These are phyloP conservation scores for Arthrinium puccinioides DNA, from an alignment of 2,329 filamentous ascomycete genomes.

Conservation along the genomic window DNA sequence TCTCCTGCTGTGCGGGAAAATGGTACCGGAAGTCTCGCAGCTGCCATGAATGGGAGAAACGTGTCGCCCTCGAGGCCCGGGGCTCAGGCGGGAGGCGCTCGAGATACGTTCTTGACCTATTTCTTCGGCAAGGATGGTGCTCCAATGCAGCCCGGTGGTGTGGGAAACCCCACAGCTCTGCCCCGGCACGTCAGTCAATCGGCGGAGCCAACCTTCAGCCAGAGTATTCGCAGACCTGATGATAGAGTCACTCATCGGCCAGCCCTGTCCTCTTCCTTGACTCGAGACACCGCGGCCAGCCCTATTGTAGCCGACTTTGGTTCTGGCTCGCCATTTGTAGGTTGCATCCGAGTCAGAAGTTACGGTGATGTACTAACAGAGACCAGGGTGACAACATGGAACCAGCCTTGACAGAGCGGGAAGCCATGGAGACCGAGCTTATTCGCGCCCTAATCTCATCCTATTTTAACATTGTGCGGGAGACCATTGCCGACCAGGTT, in stretches of 20 bases:
- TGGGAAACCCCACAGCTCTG: conserved; percentile 30
- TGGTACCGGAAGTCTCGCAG: conserved; percentile 59
- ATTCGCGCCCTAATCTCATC: conserved; percentile 94
- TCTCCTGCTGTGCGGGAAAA: conserved; percentile 73
- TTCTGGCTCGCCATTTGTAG: conserved; percentile 52
- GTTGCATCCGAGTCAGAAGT: conserved; percentile 20
- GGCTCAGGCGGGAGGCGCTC: conserved; percentile 53
- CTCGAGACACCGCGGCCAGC: conserved; percentile 28
- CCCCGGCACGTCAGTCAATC: conserved; percentile 70
- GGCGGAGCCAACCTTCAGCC: conserved; percentile 73
- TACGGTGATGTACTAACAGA: conserved; percentile 8
- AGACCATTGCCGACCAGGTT: conserved; percentile 97
- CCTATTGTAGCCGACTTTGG: conserved; percentile 27
- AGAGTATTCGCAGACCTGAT: conserved; percentile 70
- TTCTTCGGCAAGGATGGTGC: conserved; percentile 95
- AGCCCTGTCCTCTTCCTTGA: conserved; percentile 20
- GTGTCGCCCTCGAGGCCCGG: conserved; percentile 57
- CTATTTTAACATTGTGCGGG: conserved; percentile 98
- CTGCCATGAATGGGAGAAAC: conserved; percentile 62
- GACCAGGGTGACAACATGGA: conserved; percentile 56
- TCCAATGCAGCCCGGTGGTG: conserved; percentile 35
- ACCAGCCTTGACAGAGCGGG: conserved; percentile 86
- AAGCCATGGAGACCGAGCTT: conserved; percentile 94
- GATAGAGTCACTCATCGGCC: conserved; percentile 48
- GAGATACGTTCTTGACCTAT: conserved; percentile 94